phyloP scores from a whole-genome alignment of 2,329 filamentous ascomycete species.

The Cadophora malorum region DNA sequence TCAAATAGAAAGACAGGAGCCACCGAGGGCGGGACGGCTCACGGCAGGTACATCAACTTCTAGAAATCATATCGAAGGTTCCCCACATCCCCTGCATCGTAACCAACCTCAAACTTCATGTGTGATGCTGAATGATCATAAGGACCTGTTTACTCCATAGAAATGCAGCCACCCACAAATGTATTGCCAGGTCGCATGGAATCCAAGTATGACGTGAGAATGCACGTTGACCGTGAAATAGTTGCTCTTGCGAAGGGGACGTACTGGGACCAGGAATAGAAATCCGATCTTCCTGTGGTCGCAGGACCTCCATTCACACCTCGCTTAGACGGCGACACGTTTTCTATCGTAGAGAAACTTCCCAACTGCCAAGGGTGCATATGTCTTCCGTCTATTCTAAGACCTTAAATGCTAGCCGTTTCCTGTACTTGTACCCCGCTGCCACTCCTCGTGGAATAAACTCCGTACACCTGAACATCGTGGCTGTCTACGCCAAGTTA shows the following conservation, averaged over 20 bases:
- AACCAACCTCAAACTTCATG: conserved; percentile 11
- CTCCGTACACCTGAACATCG: not conserved
- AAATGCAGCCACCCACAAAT: conserved; percentile 4
- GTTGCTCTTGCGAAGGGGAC: not conserved
- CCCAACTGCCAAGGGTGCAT: not conserved
- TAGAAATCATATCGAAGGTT: conserved; percentile 19
- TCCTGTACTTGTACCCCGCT: conserved; percentile 15
- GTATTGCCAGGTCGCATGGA: not conserved
- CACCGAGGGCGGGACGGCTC: conserved; percentile 1
- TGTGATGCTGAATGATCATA: conserved; percentile 15
- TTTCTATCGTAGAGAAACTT: not conserved
- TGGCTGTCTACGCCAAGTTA: conserved; percentile 5
- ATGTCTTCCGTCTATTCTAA: conserved; percentile 15
- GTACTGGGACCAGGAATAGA: conserved; percentile 14
- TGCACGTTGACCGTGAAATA: not conserved
- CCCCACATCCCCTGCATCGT: conserved; percentile 14
- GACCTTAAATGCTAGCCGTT: not conserved
- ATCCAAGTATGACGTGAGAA: conserved; percentile 20
- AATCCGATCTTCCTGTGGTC: conserved; percentile 2
- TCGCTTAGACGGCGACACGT: not conserved
- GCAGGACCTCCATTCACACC: conserved; percentile 8
- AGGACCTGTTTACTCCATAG: not conserved
- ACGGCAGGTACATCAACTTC: conserved; percentile 8
- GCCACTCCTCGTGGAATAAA: conserved; percentile 1
- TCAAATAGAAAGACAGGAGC: conserved; percentile 15